phyloP scores from a whole-genome alignment of 108 stramenopile genomes.

The Nitzschia inconspicua region DNA sequence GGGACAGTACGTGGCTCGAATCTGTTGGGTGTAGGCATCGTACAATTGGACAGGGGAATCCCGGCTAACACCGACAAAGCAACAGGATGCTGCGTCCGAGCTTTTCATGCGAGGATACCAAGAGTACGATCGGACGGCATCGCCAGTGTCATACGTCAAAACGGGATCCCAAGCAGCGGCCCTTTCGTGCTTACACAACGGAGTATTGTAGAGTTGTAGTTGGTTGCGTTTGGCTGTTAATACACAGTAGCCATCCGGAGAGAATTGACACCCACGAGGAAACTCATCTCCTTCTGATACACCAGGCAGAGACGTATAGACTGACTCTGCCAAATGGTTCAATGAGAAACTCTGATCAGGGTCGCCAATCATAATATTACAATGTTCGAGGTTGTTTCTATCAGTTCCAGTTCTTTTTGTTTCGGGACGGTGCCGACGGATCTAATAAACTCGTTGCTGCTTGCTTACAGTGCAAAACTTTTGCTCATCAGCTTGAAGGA shows the following conservation, averaged over 20 bases:
- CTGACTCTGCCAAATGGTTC: no score
- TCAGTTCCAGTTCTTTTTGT: no score
- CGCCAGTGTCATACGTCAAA: conserved; percentile 53
- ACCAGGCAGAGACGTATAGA: no score
- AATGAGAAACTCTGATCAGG: no score
- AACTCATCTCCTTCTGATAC: no score
- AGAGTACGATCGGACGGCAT: conserved; percentile 60
- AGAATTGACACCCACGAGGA: conserved; percentile 68
- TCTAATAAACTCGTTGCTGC: no score
- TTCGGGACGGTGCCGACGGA: no score
- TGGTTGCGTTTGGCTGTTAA: conserved; percentile 45
- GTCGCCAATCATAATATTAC: no score
- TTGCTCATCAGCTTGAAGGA: no score
- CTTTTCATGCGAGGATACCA: conserved; percentile 86
- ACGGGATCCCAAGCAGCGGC: conserved; percentile 51
- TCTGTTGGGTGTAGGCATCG: conserved; percentile 72
- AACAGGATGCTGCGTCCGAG: conserved; percentile 46
- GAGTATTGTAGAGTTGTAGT: conserved; percentile 72
- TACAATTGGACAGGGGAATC: conserved; percentile 78
- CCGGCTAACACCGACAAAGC: conserved; percentile 43
- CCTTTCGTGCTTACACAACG: no score
- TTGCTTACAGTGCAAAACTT: no score
- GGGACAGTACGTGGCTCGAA: conserved; percentile 79
- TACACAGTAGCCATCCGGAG: conserved; percentile 80
- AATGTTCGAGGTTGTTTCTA: no score